Conservation (phyloP, 805 yeast species). For the Lachancea waltii region DNA sequence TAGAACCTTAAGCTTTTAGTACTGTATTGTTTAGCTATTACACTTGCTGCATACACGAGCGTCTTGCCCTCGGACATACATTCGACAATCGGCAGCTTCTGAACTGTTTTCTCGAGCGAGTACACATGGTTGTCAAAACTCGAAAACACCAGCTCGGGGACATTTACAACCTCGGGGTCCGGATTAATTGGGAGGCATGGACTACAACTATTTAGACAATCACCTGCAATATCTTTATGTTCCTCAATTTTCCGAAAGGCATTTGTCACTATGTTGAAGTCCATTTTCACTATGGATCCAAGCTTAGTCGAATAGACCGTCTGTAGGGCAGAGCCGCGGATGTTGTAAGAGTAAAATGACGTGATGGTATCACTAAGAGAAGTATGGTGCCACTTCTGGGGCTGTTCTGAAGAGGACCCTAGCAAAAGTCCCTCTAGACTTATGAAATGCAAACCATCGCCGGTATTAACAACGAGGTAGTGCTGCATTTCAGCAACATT, state of each 20-base stretch:
- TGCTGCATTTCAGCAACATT: conserved; percentile 1
- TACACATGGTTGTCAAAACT: conserved; percentile 9
- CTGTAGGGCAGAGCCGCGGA: conserved; percentile 10
- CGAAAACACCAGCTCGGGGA: conserved; percentile 8
- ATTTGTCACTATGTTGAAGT: conserved; percentile 8
- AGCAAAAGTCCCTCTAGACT: conserved; percentile 12
- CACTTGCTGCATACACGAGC: conserved; percentile 6
- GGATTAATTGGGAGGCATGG: conserved; percentile 1
- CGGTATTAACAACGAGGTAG: conserved; percentile 12
- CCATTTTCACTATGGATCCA: conserved; percentile 14
- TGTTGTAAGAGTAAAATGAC: conserved; percentile 11
- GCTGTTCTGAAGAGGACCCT: not conserved
- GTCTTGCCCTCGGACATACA: conserved; percentile 1
- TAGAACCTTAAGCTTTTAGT: conserved; percentile 9
- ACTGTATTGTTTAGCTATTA: conserved; percentile 14
- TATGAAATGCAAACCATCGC: conserved; percentile 15
- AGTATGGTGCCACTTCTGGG: conserved; percentile 12
- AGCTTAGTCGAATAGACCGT: conserved; percentile 14
- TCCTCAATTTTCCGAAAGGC: conserved; percentile 8
- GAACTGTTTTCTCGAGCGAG: conserved; percentile 1
- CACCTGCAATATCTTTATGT: conserved; percentile 7
- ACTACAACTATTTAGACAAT: conserved; percentile 4
- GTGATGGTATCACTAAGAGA: conserved; percentile 11
- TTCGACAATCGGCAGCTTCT: conserved; percentile 3
- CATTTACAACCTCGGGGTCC: conserved; percentile 1